A percentile compares a stretch with the other conserved stretches of the same genome.
These are phyloP conservation scores for Kodamaea sagamina DNA, from an alignment of 805 yeast species.

Conservation along the genomic window DNA sequence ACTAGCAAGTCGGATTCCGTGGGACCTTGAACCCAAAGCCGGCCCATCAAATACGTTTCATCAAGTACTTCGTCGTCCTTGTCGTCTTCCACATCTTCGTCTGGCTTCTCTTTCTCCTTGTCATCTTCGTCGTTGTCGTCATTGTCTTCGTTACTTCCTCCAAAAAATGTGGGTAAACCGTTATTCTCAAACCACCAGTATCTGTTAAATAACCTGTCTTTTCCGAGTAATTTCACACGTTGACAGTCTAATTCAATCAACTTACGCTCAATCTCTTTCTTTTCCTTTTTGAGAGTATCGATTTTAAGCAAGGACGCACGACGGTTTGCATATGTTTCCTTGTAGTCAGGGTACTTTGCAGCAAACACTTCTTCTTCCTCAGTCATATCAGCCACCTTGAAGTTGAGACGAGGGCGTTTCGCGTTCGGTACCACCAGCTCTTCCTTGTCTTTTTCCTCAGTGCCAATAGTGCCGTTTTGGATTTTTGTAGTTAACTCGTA, in stretches of 20 bases:
- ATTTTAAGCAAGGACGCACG: slow-evolving; percentile 41
- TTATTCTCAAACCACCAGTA: slow-evolving; percentile 95
- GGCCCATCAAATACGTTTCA: slow-evolving; percentile 74
- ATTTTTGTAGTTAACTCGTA: not conserved
- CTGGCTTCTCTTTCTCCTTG: slow-evolving; percentile 20
- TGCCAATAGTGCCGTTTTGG: slow-evolving; percentile 12
- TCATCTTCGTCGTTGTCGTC: slow-evolving; percentile 35
- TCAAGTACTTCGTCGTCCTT: slow-evolving; percentile 48
- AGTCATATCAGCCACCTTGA: slow-evolving; percentile 38
- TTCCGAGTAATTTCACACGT: slow-evolving; percentile 73
- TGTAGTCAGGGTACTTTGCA: slow-evolving; percentile 44
- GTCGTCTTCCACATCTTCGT: slow-evolving; percentile 35
- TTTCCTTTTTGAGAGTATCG: slow-evolving; percentile 50
- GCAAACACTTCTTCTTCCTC: slow-evolving; percentile 42
- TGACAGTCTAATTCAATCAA: slow-evolving; percentile 75
- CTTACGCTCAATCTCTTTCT: slow-evolving; percentile 57
- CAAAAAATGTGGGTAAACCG: slow-evolving; percentile 65
- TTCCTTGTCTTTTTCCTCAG: slow-evolving; percentile 39
- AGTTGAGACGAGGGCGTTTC: slow-evolving; percentile 15
- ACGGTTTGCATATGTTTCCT: slow-evolving; percentile 47
- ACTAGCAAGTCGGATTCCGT: slow-evolving; percentile 43
- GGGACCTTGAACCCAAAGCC: slow-evolving; percentile 93
- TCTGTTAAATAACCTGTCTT: slow-evolving; percentile 79
- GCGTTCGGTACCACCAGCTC: slow-evolving; percentile 10
- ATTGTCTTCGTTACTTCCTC: slow-evolving; percentile 40